Evolutionary conservation across 495 filamentous ascomycete genomes (phyloP).

Genomic region (Aspergillus taichungensis): DNA sequence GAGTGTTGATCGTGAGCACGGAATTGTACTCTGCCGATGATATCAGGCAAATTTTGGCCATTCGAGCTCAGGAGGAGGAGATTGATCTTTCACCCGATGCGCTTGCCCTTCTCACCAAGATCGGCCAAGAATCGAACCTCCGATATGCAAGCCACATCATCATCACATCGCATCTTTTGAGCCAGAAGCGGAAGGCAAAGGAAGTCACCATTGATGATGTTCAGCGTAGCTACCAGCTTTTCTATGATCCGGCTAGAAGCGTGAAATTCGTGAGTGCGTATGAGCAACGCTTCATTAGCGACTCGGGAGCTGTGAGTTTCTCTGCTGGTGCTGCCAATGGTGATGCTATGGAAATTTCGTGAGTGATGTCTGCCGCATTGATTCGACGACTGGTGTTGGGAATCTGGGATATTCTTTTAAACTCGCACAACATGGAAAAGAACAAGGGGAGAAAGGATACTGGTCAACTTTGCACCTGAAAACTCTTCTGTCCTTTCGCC

Average conservation of each 20-base stretch:
- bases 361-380: slow-evolving; percentile 21
- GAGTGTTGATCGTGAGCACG: slow-evolving; percentile 93
- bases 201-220: slow-evolving; percentile 84
- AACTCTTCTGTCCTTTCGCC: slow-evolving; percentile 13
- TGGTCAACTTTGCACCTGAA: slow-evolving; percentile 6
- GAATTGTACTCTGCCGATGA: slow-evolving; percentile 80
- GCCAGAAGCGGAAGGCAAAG: slow-evolving; percentile 67
- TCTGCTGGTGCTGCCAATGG: slow-evolving; percentile 54
- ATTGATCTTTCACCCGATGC: slow-evolving; percentile 84
- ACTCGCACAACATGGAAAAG: background rate
- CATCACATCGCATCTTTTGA: slow-evolving; percentile 78
- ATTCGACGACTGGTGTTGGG: slow-evolving; percentile 14
- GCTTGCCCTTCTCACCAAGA: slow-evolving; percentile 84
- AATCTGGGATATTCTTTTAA: slow-evolving; percentile 11
- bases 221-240: slow-evolving; percentile 83
- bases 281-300: slow-evolving; percentile 87
- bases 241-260: slow-evolving; percentile 81
- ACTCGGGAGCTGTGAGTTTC: slow-evolving; percentile 71
- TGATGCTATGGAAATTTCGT: slow-evolving; percentile 80
- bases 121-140: slow-evolving; percentile 85
- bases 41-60: slow-evolving; percentile 80
- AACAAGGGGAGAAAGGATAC: slow-evolving; percentile 3
- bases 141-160: slow-evolving; percentile 94
- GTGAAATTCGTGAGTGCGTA: slow-evolving; percentile 84
- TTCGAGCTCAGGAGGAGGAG: slow-evolving; percentile 92